Evolutionary conservation across 202 grass and related monocot species (phyloP), one percentile per base, ranked within the genome.

Genomic region (Cymbopogon flexuosus): DNA sequence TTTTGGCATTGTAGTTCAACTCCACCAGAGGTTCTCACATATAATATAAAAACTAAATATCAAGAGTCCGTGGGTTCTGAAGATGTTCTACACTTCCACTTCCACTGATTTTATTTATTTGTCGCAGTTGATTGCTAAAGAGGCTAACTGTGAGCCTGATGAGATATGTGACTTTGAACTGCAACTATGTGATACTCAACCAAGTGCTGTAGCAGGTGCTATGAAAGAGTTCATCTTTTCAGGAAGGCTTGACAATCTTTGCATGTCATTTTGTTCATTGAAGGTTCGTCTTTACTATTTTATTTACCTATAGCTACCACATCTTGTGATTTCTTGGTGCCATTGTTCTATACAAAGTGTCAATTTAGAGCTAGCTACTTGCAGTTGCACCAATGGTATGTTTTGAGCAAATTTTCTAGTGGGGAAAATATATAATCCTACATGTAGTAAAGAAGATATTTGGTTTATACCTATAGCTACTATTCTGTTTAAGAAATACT

Each of bases 151-250:
- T 67, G 72, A 89, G 30, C 88, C 82, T 86, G 88, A 88, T 84
- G 86, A 92, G 63, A 94, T 97, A 76, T 94, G 79, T 74, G 92
- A 97, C 41, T 97, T 97, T 27, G 95, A 97, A 86, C 76, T 97
- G 70, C 95, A 97, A 82, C 18, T 97, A 29, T 97, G 92, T 82
- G 95, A 97, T 83, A 97, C 92, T 63, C 95, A 97, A 79, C 90
- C 95, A 58, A 94, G 92, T 62, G 73, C 63, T 78, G 47, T 97
- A 85, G 92, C 81, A 68, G 95, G 95, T 84, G 88, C 88, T 73
- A 91, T 82, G 90, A 94, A 97, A 89, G 92, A 97, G 41, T 97
- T 97, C 72, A 88, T 97, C 54, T 97, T 94, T 88, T 97, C 95
- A 18, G 92, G 95, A 87, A 90, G 95, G 86, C 86, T 97, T 75